phyloP scores from a whole-genome alignment of 768 basidiomycete species.

The Russula compacta region DNA sequence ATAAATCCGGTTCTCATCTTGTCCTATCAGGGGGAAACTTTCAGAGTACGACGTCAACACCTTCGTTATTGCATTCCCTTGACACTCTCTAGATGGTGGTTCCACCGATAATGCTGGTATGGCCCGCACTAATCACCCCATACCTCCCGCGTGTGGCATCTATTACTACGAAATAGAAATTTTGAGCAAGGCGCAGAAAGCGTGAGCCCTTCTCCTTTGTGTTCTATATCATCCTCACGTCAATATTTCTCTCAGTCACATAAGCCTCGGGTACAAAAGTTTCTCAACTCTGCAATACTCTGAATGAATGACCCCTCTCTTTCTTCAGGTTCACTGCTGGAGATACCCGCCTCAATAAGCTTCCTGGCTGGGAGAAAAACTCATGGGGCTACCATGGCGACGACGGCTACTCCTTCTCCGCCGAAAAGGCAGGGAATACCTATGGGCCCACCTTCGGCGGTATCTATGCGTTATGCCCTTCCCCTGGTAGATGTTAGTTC shows the following conservation, averaged over 20 bases:
- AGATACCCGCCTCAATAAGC: slow-evolving; percentile 56
- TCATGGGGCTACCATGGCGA: slow-evolving; percentile 96
- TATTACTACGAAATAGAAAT: slow-evolving; percentile 94
- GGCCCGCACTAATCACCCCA: slow-evolving; percentile 64
- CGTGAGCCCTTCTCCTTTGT: slow-evolving; percentile 38
- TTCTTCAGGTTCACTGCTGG: slow-evolving; percentile 52
- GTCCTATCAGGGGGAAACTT: slow-evolving; percentile 4
- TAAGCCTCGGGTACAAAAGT: slow-evolving; percentile 64
- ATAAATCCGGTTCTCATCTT: background rate
- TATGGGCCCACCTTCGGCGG: slow-evolving; percentile 80
- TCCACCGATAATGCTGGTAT: slow-evolving; percentile 47
- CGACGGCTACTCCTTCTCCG: slow-evolving; percentile 70
- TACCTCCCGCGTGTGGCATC: slow-evolving; percentile 81
- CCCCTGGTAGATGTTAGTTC: slow-evolving; percentile 8
- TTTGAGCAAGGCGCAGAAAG: slow-evolving; percentile 68
- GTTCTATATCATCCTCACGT: slow-evolving; percentile 19
- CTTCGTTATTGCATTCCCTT: background rate
- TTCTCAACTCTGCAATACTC: background rate
- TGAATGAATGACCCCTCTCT: background rate
- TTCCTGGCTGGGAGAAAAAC: slow-evolving; percentile 78
- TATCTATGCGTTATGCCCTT: slow-evolving; percentile 30
- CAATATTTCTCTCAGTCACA: slow-evolving; percentile 40
- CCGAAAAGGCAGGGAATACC: slow-evolving; percentile 57
- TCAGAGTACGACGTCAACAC: slow-evolving; percentile 11
- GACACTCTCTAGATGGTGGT: slow-evolving; percentile 6